Conservation (phyloP, 805 yeast species). For the Ogataea allantospora region DNA sequence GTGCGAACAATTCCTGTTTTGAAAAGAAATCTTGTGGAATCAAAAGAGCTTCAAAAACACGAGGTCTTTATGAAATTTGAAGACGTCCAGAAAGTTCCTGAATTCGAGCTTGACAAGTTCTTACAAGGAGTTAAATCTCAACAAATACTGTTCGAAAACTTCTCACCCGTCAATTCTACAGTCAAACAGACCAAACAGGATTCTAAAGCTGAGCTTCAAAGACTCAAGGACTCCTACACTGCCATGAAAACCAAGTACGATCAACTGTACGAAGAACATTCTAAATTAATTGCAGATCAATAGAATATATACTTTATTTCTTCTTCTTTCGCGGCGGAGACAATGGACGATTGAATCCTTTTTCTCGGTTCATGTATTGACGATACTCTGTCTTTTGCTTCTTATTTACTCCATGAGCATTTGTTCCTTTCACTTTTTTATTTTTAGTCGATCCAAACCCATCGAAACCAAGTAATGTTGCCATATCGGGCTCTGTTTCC, state of each 20-base stretch:
- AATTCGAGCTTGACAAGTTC: constrained; percentile 47
- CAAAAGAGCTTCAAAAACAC: constrained; percentile 41
- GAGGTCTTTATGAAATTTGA: constrained; percentile 40
- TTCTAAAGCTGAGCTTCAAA: constrained; percentile 45
- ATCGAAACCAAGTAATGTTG: constrained; percentile 53
- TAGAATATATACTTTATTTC: constrained; percentile 6
- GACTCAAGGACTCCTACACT: constrained; percentile 56
- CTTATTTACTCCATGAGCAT: constrained; percentile 41
- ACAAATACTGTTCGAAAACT: constrained; percentile 50
- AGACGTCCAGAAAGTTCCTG: constrained; percentile 18
- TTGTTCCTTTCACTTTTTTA: constrained; percentile 50
- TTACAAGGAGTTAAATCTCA: constrained; percentile 47
- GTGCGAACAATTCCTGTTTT: constrained; percentile 56
- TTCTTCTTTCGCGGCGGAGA: constrained; percentile 42
- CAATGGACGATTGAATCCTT: constrained; percentile 54
- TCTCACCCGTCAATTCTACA: constrained; percentile 40
- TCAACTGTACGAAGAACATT: constrained; percentile 51
- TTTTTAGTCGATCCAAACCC: constrained; percentile 57
- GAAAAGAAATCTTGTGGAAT: constrained; percentile 55
- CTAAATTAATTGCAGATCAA: constrained; percentile 31
- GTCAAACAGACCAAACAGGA: constrained; percentile 23
- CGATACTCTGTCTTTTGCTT: constrained; percentile 45
- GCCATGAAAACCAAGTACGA: constrained; percentile 61
- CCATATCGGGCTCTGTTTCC: constrained; percentile 5
- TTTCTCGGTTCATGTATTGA: constrained; percentile 58